Evolutionary conservation across 129 eudicot genomes (phyloP), one percentile per base, ranked within the genome.

Genomic region (Scalesia atractyloides): DNA sequence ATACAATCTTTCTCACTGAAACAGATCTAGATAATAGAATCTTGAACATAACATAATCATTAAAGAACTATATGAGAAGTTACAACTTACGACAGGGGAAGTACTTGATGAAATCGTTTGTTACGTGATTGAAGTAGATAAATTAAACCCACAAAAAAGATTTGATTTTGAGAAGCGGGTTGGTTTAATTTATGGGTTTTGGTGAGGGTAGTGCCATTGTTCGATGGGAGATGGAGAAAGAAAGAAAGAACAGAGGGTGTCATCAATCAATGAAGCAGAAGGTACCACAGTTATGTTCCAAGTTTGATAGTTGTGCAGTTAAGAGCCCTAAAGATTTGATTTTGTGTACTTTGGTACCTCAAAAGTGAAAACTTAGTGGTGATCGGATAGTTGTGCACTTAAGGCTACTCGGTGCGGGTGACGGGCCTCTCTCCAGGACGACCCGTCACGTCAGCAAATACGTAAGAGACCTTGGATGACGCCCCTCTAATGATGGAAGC

Each of bases 91-190:
- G 68, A 64, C 11, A 26, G 36, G 14, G 41, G 73, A 56, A 63
- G 54, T 76, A 65, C 76, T 78, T 17, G 50, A 63, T 69, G 65
- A 72, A 73, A 50, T 20, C 46, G n/a, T 68, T 46, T 34, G 54
- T 37, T 61, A 51, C 20, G 43, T 73, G 74, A 43, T 10, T n/a
- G 22, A 58, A 57, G 26, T 49, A 18, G 53, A 73, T 39, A 64
- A 44, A 73, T 79, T 56, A 24, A 68, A 39, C 66, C 77, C 1
- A 19, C 33, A 53, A 41, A 41, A 41, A 37, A 79, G 78, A 73
- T 77, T 73, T 65, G 77, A 77, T 73, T 66, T 77, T 69, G 79
- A 37, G 73, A 76, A 63, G 70, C 51, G 79, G 81, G 64, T 33
- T 58, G 41, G 58, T 56, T 56, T 56, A 56, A 56, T 68, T 9